phyloP scores from a whole-genome alignment of 192 early-diverging fungal genomes.

The Backusella westeae region DNA sequence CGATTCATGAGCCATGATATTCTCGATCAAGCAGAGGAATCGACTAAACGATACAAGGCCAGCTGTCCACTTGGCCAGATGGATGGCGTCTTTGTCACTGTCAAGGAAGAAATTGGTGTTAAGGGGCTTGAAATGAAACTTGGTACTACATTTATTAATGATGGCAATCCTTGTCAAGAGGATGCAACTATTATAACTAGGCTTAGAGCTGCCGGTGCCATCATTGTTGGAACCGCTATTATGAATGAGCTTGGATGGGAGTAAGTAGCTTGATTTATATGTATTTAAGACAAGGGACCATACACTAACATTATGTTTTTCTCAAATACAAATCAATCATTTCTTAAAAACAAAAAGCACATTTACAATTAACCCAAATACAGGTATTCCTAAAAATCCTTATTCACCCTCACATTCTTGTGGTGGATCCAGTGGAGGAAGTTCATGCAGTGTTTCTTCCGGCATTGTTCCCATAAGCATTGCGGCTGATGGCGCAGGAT shows the following conservation, averaged over 20 bases:
- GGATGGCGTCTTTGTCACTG: slow-evolving; percentile 69
- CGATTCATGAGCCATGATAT: slow-evolving; percentile 34
- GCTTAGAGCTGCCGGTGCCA: slow-evolving; percentile 56
- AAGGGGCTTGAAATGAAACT: slow-evolving; percentile 47
- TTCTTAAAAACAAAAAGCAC: slow-evolving; percentile 31
- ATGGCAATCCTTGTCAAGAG: slow-evolving; percentile 36
- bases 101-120: slow-evolving; percentile 76
- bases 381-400: slow-evolving; percentile 62
- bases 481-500: slow-evolving; percentile 72
- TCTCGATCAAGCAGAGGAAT: slow-evolving; percentile 54
- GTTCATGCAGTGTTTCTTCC: slow-evolving; percentile 56
- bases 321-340: not conserved
- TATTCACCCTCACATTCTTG: slow-evolving; percentile 53
- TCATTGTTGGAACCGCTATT: slow-evolving; percentile 64
- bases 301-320: no score
- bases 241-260: slow-evolving; percentile 78
- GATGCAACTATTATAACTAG: slow-evolving; percentile 52
- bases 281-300: not conserved
- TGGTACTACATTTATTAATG: slow-evolving; percentile 63
- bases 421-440: slow-evolving; percentile 75
- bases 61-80: slow-evolving; percentile 53
- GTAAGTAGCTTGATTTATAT: slow-evolving; percentile 12
- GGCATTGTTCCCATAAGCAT: slow-evolving; percentile 69
- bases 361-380: slow-evolving; percentile 60
- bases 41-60: slow-evolving; percentile 50